A percentile compares a stretch with the other conserved stretches of the same genome.
Evolutionary conservation across 495 filamentous ascomycete species (phyloP).

Genomic region (Tuber brumale): DNA sequence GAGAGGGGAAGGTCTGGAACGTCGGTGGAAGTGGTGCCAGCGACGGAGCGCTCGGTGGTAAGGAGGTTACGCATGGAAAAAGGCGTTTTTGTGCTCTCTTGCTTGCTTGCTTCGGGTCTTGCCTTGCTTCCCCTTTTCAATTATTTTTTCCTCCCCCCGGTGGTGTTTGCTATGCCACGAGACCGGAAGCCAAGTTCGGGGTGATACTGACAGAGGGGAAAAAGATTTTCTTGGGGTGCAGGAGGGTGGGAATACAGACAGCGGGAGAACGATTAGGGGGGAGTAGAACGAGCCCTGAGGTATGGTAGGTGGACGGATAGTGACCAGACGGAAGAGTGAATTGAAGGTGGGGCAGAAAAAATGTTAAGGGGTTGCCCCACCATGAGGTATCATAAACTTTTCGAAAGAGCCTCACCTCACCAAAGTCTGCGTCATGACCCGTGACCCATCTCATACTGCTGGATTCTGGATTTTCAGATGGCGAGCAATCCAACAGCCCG

Average conservation of each 20-base stretch:
- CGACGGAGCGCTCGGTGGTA: conserved; percentile 60
- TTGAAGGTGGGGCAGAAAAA: conserved; percentile 3
- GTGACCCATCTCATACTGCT: background rate
- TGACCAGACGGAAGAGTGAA: background rate
- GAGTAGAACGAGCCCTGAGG: background rate
- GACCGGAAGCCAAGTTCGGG: background rate
- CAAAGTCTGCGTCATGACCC: background rate
- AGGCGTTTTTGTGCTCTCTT: background rate
- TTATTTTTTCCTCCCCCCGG: background rate
- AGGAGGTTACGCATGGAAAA: conserved; percentile 64
- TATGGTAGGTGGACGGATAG: background rate
- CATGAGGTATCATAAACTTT: background rate
- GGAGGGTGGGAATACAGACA: background rate
- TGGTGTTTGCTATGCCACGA: background rate
- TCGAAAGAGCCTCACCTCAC: background rate
- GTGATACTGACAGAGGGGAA: background rate
- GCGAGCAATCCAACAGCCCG: background rate
- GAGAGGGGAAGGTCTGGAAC: conserved; percentile 54
- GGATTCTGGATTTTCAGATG: background rate
- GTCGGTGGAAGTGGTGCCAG: conserved; percentile 51
- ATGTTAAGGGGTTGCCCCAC: background rate
- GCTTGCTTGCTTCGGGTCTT: background rate
- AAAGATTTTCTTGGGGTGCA: background rate
- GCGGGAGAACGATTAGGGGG: background rate
- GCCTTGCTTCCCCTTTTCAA: background rate